Conservation (phyloP, 371 early-diverging fungal genomes). For the Blastocladiella emersonii region DNA sequence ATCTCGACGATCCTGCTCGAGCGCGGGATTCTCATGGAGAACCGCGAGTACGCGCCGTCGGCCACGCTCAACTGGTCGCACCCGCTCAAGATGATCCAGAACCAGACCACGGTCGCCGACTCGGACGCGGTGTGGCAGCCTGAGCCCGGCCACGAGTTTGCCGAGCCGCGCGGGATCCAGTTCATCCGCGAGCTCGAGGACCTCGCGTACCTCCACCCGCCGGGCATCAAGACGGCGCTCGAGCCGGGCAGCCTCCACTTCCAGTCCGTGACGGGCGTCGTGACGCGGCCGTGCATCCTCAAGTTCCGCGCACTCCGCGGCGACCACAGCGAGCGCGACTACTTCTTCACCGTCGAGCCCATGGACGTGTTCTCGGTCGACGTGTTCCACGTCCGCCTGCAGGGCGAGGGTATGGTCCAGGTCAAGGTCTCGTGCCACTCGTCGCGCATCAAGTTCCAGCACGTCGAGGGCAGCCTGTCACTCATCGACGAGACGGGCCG, state of each 20-base stretch:
- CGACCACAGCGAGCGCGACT: conserved; percentile 34
- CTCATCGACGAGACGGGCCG: conserved; percentile 35
- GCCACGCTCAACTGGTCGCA: not conserved
- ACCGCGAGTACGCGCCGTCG: not conserved
- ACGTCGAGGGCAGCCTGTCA: conserved; percentile 25
- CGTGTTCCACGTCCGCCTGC: conserved; percentile 26
- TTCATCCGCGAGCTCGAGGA: conserved; percentile 21
- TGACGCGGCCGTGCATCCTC: conserved; percentile 23
- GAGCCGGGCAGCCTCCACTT: conserved; percentile 30
- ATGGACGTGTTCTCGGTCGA: conserved; percentile 28
- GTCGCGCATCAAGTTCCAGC: conserved; percentile 20
- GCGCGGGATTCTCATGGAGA: conserved; percentile 25
- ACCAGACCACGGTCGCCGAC: not conserved
- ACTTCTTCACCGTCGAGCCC: conserved; percentile 32
- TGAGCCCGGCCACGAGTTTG: not conserved
- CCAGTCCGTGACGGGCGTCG: conserved; percentile 25
- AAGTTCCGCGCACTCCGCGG: conserved; percentile 33
- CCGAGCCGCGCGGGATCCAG: not conserved
- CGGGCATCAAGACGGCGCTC: conserved; percentile 10
- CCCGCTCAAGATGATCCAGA: not conserved
- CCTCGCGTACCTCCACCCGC: conserved; percentile 21
- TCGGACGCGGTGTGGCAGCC: not conserved
- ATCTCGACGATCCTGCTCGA: conserved; percentile 29
- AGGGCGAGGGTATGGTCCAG: conserved; percentile 34
- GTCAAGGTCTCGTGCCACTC: conserved; percentile 29